phyloP scores from a whole-genome alignment of 202 grass and related monocot species.

The Digitaria exilis region DNA sequence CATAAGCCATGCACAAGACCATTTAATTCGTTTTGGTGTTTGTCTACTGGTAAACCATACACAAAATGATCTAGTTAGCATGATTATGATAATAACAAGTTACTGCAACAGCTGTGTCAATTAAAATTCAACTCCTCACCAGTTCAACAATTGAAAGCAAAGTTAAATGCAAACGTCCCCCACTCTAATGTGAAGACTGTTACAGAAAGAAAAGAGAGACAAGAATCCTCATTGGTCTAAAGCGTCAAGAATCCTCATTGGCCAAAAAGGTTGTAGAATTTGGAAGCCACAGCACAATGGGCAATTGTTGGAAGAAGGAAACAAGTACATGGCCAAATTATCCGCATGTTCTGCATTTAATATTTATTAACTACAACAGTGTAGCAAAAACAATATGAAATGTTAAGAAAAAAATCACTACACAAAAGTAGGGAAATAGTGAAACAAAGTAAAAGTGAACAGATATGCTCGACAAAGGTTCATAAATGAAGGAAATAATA shows the following conservation, averaged over 20 bases:
- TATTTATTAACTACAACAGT: not conserved
- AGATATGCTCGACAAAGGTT: slow-evolving; percentile 2
- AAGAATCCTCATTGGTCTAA: not conserved
- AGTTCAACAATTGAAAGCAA: slow-evolving; percentile 7
- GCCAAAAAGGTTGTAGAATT: not conserved
- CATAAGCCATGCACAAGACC: not conserved
- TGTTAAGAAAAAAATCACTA: not conserved
- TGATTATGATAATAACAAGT: not conserved
- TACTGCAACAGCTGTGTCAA: not conserved
- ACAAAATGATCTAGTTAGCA: slow-evolving; percentile 2
- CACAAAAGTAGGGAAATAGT: not conserved
- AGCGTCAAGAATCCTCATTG: not conserved
- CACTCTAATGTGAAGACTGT: not conserved
- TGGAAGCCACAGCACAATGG: not conserved
- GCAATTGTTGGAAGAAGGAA: not conserved
- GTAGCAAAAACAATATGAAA: slow-evolving; percentile 13
- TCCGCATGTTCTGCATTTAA: not conserved
- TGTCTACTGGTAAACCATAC: not conserved
- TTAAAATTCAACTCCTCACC: not conserved
- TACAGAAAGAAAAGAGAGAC: not conserved
- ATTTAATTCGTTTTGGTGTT: not conserved
- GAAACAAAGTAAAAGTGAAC: not conserved
- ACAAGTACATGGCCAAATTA: not conserved
- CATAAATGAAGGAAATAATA: slow-evolving; percentile 3
- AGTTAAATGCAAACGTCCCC: not conserved